A percentile compares a stretch with the other conserved stretches of the same genome.
These are phyloP conservation scores for Colletotrichum scovillei DNA, from an alignment of 2,329 filamentous ascomycete genomes.

Conservation along the genomic window DNA sequence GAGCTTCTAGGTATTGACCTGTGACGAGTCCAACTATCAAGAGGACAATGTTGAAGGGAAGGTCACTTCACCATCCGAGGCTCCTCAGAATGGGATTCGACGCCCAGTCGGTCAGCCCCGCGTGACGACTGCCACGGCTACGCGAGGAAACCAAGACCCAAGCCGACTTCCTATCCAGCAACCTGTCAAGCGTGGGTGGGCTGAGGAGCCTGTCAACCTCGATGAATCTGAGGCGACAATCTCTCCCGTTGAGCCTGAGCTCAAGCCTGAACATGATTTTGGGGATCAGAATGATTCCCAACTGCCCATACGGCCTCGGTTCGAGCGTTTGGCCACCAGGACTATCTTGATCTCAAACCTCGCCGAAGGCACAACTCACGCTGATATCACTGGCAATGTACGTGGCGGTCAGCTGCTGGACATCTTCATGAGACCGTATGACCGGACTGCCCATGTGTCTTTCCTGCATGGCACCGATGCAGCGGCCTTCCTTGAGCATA, in stretches of 20 bases:
- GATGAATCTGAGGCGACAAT: neutral
- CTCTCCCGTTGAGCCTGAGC: neutral
- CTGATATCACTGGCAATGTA: conserved; percentile 72
- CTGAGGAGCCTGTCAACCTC: neutral
- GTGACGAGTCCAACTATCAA: conserved; percentile 32
- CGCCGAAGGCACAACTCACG: conserved; percentile 69
- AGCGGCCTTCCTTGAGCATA: conserved; percentile 72
- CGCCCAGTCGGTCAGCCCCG: neutral
- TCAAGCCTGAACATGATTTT: neutral
- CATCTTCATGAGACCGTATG: conserved; percentile 69
- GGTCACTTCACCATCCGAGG: neutral
- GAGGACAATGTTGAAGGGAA: conserved; percentile 16
- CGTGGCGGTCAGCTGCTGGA: conserved; percentile 79
- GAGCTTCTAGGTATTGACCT: conserved; percentile 29
- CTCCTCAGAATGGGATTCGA: neutral
- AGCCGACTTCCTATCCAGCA: neutral
- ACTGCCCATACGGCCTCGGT: conserved; percentile 38
- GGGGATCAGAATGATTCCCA: neutral
- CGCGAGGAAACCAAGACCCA: neutral
- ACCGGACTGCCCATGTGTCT: conserved; percentile 73
- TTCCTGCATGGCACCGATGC: conserved; percentile 75
- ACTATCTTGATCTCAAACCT: conserved; percentile 74
- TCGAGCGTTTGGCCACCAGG: conserved; percentile 56
- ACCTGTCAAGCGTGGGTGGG: conserved; percentile 6
- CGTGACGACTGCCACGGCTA: neutral